Percentiles rank a stretch among this genome's conserved stretches.
These are phyloP conservation scores for Colletotrichum lini DNA, from an alignment of 2,329 filamentous ascomycete species.

Conservation along the genomic window DNA sequence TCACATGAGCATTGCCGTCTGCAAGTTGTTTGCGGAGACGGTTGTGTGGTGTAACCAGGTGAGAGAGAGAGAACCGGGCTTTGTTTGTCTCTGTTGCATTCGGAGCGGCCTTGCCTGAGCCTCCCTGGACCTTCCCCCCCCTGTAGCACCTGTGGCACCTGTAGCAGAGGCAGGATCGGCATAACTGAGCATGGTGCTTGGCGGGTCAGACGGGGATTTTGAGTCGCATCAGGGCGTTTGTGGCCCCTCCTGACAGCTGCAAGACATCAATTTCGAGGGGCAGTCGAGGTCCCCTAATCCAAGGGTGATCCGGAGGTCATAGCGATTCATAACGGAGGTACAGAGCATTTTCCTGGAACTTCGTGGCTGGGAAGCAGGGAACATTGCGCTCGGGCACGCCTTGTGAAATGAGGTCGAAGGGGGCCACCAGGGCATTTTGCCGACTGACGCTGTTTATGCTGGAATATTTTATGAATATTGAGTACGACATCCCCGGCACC, in stretches of 20 bases:
- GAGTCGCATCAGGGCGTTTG: slow-evolving; percentile 27
- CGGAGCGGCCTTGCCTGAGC: slow-evolving; percentile 10
- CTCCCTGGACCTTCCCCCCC: not conserved
- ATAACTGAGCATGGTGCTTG: slow-evolving; percentile 21
- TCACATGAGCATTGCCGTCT: slow-evolving; percentile 38
- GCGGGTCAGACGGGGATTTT: slow-evolving; percentile 29
- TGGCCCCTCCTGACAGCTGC: slow-evolving; percentile 37
- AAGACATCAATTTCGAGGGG: slow-evolving; percentile 32
- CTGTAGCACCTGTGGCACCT: not conserved
- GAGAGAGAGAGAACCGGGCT: not conserved
- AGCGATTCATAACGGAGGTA: slow-evolving; percentile 13
- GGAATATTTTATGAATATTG: not conserved
- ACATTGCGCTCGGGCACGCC: slow-evolving; percentile 18
- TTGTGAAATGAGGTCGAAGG: not conserved
- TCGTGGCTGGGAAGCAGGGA: slow-evolving; percentile 4
- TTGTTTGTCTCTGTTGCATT: slow-evolving; percentile 14
- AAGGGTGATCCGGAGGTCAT: slow-evolving; percentile 17
- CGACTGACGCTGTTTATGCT: not conserved
- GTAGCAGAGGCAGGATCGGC: slow-evolving; percentile 29
- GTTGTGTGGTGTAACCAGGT: not conserved
- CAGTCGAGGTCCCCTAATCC: slow-evolving; percentile 3
- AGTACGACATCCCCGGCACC: not conserved
- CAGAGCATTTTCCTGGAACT: slow-evolving; percentile 9
- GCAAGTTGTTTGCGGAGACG: slow-evolving; percentile 22
- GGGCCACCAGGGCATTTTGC: not conserved